Evolutionary conservation across 257 asterid species (phyloP), one percentile per base, ranked within the genome.

Genomic region (Jacaranda mimosifolia): DNA sequence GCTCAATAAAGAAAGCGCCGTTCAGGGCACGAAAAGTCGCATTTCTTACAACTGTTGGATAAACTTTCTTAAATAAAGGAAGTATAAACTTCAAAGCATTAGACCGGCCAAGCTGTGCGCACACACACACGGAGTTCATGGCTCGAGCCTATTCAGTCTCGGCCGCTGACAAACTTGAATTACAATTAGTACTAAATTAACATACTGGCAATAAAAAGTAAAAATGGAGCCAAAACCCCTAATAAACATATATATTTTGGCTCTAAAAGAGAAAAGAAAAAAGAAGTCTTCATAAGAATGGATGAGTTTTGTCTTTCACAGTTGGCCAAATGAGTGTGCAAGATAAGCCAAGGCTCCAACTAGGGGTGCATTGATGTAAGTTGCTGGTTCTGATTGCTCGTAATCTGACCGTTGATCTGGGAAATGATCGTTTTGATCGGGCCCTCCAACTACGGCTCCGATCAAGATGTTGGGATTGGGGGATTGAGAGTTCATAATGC

Each of bases 371-470:
- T 96, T 96, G 63, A 93, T 94, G 82, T 96, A 96, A 3, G 99
- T 96, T 12, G 99, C 94, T 0, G 99, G 98, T 70, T 96, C 99
- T 0, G 99, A 93, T 71, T 91, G 98, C 88, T 91, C 97, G 45
- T 96, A 96, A 71, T 96, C 97, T 0, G 96, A 79, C 52, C 99
- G 91, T 53, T 89, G 81, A 63, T 96, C 98, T 0, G 97, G 97
- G 87, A 96, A 93, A 11, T 86, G 85, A 45, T 96, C 98, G 3
- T 87, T 84, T 66, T 85, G 83, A 76, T 96, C 99, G 1, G 99
- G 99, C 26, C 98, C 99, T 0, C 99, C 99, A 0, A 96, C 99
- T 0, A 96, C 83, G 0, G 98, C 99, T 4, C 99, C 99, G 7
- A 76, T 81, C 8, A 88, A 72, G 48, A 92, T 63, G 62, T 96